Percentiles rank a stretch among this genome's conserved stretches.
Evolutionary conservation across 192 early-diverging fungal genomes (phyloP).

Genomic region (Chytriomyces hyalinus): DNA sequence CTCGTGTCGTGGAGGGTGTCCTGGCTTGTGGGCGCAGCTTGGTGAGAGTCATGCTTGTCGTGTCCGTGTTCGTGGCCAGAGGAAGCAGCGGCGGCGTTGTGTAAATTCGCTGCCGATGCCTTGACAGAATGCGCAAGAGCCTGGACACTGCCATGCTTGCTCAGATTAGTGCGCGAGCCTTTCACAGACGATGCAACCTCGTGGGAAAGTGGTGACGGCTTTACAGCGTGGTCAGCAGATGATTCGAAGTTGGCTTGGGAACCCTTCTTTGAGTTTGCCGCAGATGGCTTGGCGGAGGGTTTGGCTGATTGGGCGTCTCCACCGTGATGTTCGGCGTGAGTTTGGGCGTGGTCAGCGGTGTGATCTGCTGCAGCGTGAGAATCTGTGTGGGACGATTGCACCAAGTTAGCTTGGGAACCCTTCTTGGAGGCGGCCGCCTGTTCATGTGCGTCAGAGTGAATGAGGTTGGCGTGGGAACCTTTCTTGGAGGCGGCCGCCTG

Average conservation of each 20-base stretch:
- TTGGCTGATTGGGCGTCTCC: neutral
- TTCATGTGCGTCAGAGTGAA: neutral
- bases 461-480: neutral
- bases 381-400: neutral
- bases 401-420: neutral
- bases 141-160: no score
- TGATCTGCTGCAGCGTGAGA: neutral
- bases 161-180: no score
- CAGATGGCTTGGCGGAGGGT: no score
- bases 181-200: no score
- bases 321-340: neutral
- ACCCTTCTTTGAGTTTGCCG: neutral
- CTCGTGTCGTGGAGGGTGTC: no score
- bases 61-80: neutral
- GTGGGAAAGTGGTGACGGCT: neutral
- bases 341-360: no score
- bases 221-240: neutral
- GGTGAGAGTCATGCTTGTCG: no score
- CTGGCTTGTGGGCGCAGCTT: no score
- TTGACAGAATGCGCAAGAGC: neutral
- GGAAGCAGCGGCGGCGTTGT: neutral
- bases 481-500: neutral
- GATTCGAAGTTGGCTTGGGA: conserved; percentile 7
- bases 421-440: neutral
- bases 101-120: conserved; percentile 15